Percentiles rank a stretch among this genome's conserved stretches.
Evolutionary conservation across 1,284 basidiomycete species (phyloP).

Genomic region (Neolentinus lepideus): DNA sequence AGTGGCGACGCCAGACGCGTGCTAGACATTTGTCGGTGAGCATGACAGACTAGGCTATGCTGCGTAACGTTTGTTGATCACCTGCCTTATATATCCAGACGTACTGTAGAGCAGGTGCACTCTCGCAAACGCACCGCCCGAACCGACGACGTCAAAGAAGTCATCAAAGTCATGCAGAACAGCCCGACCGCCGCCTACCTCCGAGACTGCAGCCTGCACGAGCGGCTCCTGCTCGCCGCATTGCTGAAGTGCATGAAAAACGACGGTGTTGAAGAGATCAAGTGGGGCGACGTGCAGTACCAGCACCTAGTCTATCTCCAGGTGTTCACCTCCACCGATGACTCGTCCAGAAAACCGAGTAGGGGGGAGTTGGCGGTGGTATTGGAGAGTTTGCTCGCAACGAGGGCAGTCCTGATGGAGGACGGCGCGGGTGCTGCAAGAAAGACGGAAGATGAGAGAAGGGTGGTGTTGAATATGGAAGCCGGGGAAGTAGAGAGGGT

Average conservation of each 20-base stretch:
- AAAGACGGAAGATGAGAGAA: constrained; percentile 51
- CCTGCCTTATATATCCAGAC: constrained; percentile 32
- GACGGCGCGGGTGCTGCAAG: constrained; percentile 44
- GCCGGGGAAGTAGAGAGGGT: constrained; percentile 67
- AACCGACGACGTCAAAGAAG: constrained; percentile 71
- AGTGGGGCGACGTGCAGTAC: constrained; percentile 71
- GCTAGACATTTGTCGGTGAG: constrained; percentile 84
- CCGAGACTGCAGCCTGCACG: constrained; percentile 76
- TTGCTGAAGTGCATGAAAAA: constrained; percentile 79
- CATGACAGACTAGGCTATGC: constrained; percentile 6
- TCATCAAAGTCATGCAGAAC: constrained; percentile 88
- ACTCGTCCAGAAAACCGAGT: constrained; percentile 46
- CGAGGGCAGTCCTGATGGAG: constrained; percentile 67
- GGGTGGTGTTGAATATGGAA: constrained; percentile 64
- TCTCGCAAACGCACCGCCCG: constrained; percentile 48
- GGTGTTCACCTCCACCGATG: constrained; percentile 42
- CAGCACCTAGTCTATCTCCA: constrained; percentile 62
- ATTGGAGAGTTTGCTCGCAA: constrained; percentile 61
- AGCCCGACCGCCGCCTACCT: constrained; percentile 84
- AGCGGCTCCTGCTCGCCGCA: constrained; percentile 85
- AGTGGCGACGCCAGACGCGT: constrained; percentile 94
- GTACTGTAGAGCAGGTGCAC: constrained; percentile 78
- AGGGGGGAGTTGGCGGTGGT: constrained; percentile 50
- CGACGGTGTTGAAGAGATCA: constrained; percentile 84
- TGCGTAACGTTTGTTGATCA: neutral